phyloP scores from a whole-genome alignment of 2,329 filamentous ascomycete genomes.

The Neopestalotiopsis rosae region DNA sequence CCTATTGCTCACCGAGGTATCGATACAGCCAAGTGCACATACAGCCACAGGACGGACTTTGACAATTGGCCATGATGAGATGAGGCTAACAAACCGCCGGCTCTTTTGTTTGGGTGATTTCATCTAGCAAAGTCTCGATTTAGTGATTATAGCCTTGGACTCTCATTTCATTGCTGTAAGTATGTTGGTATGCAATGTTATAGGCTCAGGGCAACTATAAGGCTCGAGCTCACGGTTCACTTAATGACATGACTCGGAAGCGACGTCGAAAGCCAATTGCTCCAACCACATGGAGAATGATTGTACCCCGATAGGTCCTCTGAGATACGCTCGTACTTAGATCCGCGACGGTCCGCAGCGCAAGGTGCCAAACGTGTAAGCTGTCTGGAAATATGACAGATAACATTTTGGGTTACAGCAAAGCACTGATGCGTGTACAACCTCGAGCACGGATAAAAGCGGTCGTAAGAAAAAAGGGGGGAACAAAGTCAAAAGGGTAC shows the following conservation, averaged over 20 bases:
- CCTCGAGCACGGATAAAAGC: neutral
- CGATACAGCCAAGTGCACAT: neutral
- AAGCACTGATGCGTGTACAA: neutral
- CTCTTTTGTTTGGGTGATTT: neutral
- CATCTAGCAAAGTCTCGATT: neutral
- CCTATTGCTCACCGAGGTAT: conserved; percentile 9
- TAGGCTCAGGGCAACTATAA: neutral
- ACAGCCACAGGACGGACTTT: neutral
- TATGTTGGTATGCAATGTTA: neutral
- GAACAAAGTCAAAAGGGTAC: neutral
- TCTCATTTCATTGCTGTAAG: neutral
- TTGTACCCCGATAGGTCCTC: neutral
- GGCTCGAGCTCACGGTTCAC: neutral
- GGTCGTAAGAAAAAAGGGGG: neutral
- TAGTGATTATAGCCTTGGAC: neutral
- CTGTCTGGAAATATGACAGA: neutral
- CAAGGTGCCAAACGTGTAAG: neutral
- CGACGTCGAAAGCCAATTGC: neutral
- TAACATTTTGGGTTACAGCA: neutral
- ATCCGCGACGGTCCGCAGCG: no score
- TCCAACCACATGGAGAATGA: neutral
- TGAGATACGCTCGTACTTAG: neutral
- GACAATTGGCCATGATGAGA: neutral
- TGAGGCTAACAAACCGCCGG: neutral
- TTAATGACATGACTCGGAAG: neutral